phyloP scores from a whole-genome alignment of 257 asterid species.

The Nicotiana undulata region DNA sequence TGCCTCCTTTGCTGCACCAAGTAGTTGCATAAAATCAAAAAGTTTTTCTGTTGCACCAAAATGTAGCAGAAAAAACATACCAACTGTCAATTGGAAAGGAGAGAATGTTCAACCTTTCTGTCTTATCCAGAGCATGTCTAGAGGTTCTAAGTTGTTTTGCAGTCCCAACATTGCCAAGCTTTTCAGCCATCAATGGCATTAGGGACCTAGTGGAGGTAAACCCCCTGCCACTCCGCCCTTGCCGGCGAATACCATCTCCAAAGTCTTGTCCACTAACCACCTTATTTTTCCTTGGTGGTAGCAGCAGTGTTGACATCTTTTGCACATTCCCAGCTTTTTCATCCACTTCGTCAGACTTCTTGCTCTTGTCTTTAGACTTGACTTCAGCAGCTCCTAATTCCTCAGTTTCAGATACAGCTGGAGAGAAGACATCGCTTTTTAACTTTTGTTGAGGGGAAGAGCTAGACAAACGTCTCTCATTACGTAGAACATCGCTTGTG shows the following conservation, averaged over 20 bases:
- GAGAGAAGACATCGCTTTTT: constrained; percentile 54
- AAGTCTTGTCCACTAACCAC: constrained; percentile 38
- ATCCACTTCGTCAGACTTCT: constrained; percentile 54
- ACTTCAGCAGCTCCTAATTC: constrained; percentile 75
- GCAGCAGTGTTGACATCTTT: constrained; percentile 67
- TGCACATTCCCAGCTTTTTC: constrained; percentile 65
- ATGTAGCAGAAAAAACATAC: background rate
- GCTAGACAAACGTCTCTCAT: constrained; percentile 54
- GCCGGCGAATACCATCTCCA: constrained; percentile 73
- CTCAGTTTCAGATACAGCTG: constrained; percentile 83
- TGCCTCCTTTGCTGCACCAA: constrained; percentile 63
- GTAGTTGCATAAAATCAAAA: constrained; percentile 20
- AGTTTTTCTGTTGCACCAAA: background rate
- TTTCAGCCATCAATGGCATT: constrained; percentile 60
- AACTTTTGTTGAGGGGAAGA: constrained; percentile 69
- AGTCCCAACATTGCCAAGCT: constrained; percentile 63
- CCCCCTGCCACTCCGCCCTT: constrained; percentile 83
- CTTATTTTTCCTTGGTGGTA: constrained; percentile 80
- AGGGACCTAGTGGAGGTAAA: constrained; percentile 61
- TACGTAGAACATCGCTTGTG: constrained; percentile 34
- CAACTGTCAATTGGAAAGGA: background rate
- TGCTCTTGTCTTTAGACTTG: constrained; percentile 54
- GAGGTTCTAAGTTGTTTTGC: constrained; percentile 83
- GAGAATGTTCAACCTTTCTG: constrained; percentile 48
- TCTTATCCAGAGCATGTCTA: constrained; percentile 67